Percentiles rank a stretch among this genome's conserved stretches.
Evolutionary conservation across 2,329 filamentous ascomycete genomes (phyloP).

Genomic region (Lachnellula subtilissima): DNA sequence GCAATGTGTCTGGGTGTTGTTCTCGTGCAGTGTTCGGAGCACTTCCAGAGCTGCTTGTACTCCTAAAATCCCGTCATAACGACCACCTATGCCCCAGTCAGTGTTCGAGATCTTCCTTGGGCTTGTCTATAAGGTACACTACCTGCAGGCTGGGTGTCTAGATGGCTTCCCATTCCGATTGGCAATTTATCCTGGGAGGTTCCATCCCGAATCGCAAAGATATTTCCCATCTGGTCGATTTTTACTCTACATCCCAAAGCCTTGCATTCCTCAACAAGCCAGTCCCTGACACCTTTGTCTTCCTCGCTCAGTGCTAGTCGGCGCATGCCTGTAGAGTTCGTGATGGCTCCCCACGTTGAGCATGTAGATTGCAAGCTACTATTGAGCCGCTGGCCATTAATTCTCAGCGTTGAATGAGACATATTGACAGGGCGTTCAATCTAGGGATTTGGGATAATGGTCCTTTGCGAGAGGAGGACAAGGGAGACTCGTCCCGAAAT

Average conservation of each 20-base stretch:
- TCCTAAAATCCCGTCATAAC: conserved; percentile 76
- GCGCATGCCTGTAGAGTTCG: conserved; percentile 56
- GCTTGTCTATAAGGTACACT: background rate
- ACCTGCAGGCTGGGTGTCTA: conserved; percentile 59
- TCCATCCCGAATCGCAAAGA: conserved; percentile 67
- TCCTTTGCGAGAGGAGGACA: background rate
- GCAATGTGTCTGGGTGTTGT: conserved; percentile 61
- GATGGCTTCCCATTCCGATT: conserved; percentile 65
- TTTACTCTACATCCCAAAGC: conserved; percentile 61
- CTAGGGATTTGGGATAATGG: background rate
- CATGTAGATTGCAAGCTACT: conserved; percentile 22
- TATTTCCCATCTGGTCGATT: conserved; percentile 68
- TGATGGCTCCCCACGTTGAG: conserved; percentile 21
- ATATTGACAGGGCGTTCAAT: conserved; percentile 3
- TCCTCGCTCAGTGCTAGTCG: conserved; percentile 65
- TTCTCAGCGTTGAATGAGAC: conserved; percentile 12
- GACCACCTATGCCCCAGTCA: conserved; percentile 30
- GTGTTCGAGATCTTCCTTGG: background rate
- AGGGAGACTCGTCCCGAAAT: background rate
- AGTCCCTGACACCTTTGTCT: conserved; percentile 67
- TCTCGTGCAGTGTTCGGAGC: conserved; percentile 61
- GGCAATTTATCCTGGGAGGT: conserved; percentile 48
- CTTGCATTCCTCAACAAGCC: conserved; percentile 63
- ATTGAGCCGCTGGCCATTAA: conserved; percentile 24
- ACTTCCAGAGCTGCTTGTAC: conserved; percentile 68